phyloP scores from a whole-genome alignment of 1,284 basidiomycete genomes.

The Heterobasidion annosum region DNA sequence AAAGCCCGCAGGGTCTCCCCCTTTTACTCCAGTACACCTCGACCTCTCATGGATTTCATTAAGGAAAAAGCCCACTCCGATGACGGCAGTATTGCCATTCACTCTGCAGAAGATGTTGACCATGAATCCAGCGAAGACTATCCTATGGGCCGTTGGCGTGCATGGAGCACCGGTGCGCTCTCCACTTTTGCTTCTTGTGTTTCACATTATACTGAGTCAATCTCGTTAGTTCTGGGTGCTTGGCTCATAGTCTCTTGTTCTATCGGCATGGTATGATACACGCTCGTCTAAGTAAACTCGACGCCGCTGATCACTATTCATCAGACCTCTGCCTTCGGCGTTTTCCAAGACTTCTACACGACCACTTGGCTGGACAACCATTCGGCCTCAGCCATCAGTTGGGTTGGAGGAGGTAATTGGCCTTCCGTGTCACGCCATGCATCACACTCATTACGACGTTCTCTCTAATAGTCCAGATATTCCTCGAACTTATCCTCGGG shows the following conservation, averaged over 20 bases:
- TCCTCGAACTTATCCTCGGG: constrained; percentile 12
- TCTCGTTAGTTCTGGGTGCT: constrained; percentile 1
- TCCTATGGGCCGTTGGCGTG: constrained; percentile 3
- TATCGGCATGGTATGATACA: constrained; percentile 3
- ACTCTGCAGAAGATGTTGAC: background rate
- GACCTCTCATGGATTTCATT: background rate
- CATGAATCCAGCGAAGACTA: background rate
- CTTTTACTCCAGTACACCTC: too few species aligned
- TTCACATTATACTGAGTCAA: background rate
- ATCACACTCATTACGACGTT: background rate
- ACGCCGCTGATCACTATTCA: background rate
- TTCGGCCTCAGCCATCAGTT: constrained; percentile 14
- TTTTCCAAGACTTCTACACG: constrained; percentile 14
- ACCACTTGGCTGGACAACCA: constrained; percentile 9
- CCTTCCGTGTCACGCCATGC: too few species aligned
- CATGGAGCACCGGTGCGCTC: constrained; percentile 4
- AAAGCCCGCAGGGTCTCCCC: too few species aligned
- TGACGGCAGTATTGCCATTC: background rate
- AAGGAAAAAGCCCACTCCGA: background rate
- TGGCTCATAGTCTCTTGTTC: constrained; percentile 6
- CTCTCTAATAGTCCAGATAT: constrained; percentile 8
- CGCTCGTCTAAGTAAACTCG: background rate
- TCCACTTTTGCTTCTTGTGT: background rate
- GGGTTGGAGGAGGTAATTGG: constrained; percentile 13
- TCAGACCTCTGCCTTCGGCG: constrained; percentile 11